Conservation (phyloP, 2,329 filamentous ascomycete species). For the Diplodia scrobiculata region DNA sequence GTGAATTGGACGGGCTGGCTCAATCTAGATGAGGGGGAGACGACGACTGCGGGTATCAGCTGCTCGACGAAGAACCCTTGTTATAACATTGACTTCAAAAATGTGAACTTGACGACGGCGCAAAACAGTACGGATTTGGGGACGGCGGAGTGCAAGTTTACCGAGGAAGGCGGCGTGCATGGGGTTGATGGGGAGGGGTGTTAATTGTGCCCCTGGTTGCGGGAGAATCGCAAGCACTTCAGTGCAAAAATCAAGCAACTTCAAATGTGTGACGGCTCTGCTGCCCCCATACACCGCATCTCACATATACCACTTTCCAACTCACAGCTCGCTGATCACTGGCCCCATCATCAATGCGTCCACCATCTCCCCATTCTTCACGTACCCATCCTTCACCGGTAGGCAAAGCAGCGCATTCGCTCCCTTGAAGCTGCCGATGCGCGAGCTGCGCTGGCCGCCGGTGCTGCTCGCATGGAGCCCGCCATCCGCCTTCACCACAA, state of each 20-base stretch:
- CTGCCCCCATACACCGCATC: too few relatives aligned
- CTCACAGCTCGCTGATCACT: slow-evolving; percentile 41
- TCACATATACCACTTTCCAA: background rate
- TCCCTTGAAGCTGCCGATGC: slow-evolving; percentile 82
- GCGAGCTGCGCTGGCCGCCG: slow-evolving; percentile 84
- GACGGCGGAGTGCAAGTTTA: slow-evolving; percentile 45
- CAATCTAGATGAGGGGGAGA: slow-evolving; percentile 35
- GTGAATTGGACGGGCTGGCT: slow-evolving; percentile 57
- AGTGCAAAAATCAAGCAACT: background rate
- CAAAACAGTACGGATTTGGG: slow-evolving; percentile 41
- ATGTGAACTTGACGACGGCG: slow-evolving; percentile 43
- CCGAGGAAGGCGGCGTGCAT: slow-evolving; percentile 44
- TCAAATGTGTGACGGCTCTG: background rate
- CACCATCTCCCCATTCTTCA: slow-evolving; percentile 69
- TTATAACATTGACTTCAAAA: slow-evolving; percentile 54
- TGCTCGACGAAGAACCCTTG: slow-evolving; percentile 56
- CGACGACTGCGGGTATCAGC: slow-evolving; percentile 48
- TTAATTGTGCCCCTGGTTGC: background rate
- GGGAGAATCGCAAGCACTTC: background rate
- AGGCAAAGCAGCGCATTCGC: slow-evolving; percentile 85
- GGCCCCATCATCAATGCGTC: slow-evolving; percentile 78
- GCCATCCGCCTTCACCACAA: slow-evolving; percentile 66
- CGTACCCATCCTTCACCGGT: slow-evolving; percentile 64
- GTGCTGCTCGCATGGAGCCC: slow-evolving; percentile 75
- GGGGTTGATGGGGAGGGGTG: slow-evolving; percentile 37